Base-by-base conservation (phyloP, 139 green algal genomes). In the Pseudopediastrum boryanum region DNA sequence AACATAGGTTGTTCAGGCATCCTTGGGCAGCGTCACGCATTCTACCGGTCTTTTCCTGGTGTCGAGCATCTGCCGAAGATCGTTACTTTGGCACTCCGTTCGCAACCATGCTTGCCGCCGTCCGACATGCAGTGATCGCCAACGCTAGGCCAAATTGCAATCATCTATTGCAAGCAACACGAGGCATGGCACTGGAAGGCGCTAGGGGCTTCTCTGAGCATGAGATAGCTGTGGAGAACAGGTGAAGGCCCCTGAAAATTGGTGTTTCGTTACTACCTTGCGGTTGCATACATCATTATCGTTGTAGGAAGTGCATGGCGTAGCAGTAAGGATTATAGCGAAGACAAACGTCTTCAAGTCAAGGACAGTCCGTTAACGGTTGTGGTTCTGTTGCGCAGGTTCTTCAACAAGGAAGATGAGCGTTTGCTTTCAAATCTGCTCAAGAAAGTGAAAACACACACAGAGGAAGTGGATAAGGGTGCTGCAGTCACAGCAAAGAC, bases 331-430 rank as follows among this genome's bases (percentile, higher is more conserved):
- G 56, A 66, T 23, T 31, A 0, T 66, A 16, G 29, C 58, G n/a
- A 66, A 31, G 31, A 61, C 71, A 79, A 41, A 41, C 69, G 52
- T 38, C 54, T 35, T 68, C 54, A 39, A 70, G 42, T 41, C 44
- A 44, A 35, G 36, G 58, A 42, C 54, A 6, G 58, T 66, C 12
- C 2, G 25, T 41, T 66, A 39, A 3, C 38, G n/a, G 23, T 59
- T 16, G n/a, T 35, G 76, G 76, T 42, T 1, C 51, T 77, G 9
- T 64, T 71, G 33, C 77, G 69, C 72, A 51, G 67, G 44, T 85
- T 76, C 58, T 85, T 79, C 54, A 81, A 75, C 65, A 85, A 80
- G 59, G 69, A 86, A 48, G 82, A 86, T 29, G 82, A 86, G 58
- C 64, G 70, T 16, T 61, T 84, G 27, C 42, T 86, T 46, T 12